Percentiles rank a stretch among this genome's conserved stretches.
These are phyloP conservation scores for Solanum chiquidenum DNA, from an alignment of 257 asterid genomes.

Conservation along the genomic window DNA sequence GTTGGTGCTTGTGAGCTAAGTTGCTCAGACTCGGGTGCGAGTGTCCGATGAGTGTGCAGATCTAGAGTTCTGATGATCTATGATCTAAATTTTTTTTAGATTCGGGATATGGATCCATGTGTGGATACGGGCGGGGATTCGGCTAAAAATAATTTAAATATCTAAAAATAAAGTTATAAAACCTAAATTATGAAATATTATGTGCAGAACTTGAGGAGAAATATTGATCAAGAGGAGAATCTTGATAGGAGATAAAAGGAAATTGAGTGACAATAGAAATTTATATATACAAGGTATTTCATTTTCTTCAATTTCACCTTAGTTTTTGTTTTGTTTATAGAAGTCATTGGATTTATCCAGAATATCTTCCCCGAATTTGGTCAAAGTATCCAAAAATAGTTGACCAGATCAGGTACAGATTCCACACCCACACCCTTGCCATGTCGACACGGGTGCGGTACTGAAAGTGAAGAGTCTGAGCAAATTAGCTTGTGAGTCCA, in stretches of 20 bases:
- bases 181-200: too few species aligned
- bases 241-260: neutral
- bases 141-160: neutral
- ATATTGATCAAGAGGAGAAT: neutral
- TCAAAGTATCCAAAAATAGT: neutral
- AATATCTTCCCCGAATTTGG: neutral
- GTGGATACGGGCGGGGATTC: neutral
- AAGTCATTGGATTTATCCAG: neutral
- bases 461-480: neutral
- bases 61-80: neutral
- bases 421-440: neutral
- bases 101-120: neutral
- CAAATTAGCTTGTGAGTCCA: neutral
- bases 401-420: neutral
- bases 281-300: too few species aligned
- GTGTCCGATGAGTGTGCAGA: neutral
- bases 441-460: neutral
- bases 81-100: neutral
- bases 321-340: neutral
- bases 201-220: neutral
- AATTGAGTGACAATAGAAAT: neutral
- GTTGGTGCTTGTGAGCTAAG: neutral
- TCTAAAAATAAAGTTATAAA: neutral
- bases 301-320: neutral
- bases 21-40: neutral